Evolutionary conservation across 1,139 yeast species (phyloP), one percentile per base, ranked within the genome.

Genomic region (Pichiaceae sp.): DNA sequence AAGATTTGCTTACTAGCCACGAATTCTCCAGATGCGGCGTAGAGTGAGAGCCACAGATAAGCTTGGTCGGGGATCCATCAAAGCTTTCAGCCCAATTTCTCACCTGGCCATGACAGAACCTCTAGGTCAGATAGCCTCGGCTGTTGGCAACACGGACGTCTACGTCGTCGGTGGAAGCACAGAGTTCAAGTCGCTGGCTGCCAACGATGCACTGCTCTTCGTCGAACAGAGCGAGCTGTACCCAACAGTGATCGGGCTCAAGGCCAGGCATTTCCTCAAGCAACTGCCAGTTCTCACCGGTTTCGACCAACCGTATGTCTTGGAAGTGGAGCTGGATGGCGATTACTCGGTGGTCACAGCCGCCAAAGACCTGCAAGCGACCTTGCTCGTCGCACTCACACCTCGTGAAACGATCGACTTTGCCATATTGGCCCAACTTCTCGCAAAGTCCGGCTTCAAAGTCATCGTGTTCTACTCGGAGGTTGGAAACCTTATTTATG

Each of bases 311-410:
- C 23, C 18, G 11, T 66, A 72, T 20, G 82, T 83, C 11, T 60
- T 82, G 38, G 84, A 79, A 49, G 77, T 78, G 32, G 75, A 75
- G 44, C 58, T 82, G 42, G 42, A 63, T 29, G 59, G 64, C 39
- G 95, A 86, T 55, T 84, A 66, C 54, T 72, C 82, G 8, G 63
- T 73, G 24, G 72, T 84, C 25, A 66, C 89, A 14, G 72, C 85
- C 9, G 65, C 84, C 47, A 76, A 89, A 53, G 93, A 85, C 57
- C 66, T 81, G 35, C 75, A 76, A 16, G 70, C 68, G 46, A 72
- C 78, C 9, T 66, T 82, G 21, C 59, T 86, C 42, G 70, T 86
- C 38, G 78, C 74, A 48, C 63, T 67, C 31, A 11, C 30, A 7
- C 57, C 70, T 4, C 59, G 62, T 24, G 84, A 80, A 46, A 66